Evolutionary conservation across 495 filamentous ascomycete species (phyloP), one percentile per base, ranked within the genome.

Genomic region (Trichoderma reesei): DNA sequence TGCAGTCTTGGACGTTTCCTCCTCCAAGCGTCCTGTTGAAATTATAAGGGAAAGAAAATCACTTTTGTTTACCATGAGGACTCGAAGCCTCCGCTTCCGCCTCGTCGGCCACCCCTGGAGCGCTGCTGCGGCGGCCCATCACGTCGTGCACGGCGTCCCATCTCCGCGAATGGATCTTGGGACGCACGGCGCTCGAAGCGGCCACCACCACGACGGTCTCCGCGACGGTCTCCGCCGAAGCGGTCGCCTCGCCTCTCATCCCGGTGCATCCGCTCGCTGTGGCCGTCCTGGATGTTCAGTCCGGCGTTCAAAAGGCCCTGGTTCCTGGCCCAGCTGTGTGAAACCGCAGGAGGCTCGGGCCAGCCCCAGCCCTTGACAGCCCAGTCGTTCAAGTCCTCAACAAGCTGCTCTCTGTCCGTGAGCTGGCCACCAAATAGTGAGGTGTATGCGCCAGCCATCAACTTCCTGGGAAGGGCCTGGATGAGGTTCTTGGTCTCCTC

Each of bases 361-460:
- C 89, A 76, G 10, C 86, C 85, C 78, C 86, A 90, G 3, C 83
- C 86, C 41, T 82, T 73, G 31, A 73, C 71, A 48, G 82, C 77
- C 69, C 86, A 80, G n/a, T 82, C 72, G 72, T 92, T 91, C 63
- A 94, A 70, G 5, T 76, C 71, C 4, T 79, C 59, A 14, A 90
- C 72, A 33, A 86, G 61, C 4, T 67, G 66, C 3, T 72, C 67
- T 39, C 73, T 75, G 64, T 75, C 59, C 41, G 72, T 48, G 16
- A 68, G 62, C 77, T 74, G 62, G 79, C 80, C 66, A 72, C 78
- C 80, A 78, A 95, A 42, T 79, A 82, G 5, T 11, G 73, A 73
- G 3, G 64, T 54, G 70, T 90, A 81, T 0, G 67, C 48, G 3
- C 66, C 63, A 3, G 36, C 48, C 7, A 76, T 69, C 0, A 86